Evolutionary conservation across 2,329 filamentous ascomycete species (phyloP).

Genomic region (Mariannaea elegans): DNA sequence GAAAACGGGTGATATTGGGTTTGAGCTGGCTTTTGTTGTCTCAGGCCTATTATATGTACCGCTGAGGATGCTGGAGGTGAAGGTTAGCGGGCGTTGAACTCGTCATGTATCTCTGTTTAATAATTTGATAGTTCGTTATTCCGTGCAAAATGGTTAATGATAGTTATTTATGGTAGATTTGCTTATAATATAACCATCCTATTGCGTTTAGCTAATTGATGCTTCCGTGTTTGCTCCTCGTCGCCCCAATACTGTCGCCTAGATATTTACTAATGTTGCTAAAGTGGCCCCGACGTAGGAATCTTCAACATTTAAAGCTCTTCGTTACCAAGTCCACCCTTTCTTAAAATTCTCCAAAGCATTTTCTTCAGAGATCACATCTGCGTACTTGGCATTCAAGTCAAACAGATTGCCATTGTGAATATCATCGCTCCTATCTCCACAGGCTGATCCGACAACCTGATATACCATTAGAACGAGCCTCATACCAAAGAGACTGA

Average conservation of each 20-base stretch:
- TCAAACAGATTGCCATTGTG: constrained; percentile 56
- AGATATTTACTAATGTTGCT: no score
- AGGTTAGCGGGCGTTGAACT: constrained; percentile 16
- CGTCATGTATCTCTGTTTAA: no score
- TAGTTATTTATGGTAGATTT: no score
- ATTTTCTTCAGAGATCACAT: constrained; percentile 53
- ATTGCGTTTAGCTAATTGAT: no score
- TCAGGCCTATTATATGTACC: constrained; percentile 50
- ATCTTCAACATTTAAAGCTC: no score
- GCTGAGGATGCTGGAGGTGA: constrained; percentile 50
- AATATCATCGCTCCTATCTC: constrained; percentile 54
- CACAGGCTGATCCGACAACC: constrained; percentile 55
- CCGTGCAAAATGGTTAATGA: no score
- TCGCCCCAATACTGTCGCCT: no score
- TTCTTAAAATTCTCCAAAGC: constrained; percentile 48
- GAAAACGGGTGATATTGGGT: constrained; percentile 66
- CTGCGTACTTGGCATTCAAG: constrained; percentile 56
- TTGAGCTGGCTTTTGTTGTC: constrained; percentile 64
- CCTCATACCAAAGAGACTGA: no score
- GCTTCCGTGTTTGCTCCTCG: no score
- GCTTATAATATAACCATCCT: no score
- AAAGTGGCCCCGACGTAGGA: no score
- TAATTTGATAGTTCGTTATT: no score
- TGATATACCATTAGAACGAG: constrained; percentile 17
- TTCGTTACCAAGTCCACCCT: constrained; percentile 44